A percentile compares a stretch with the other conserved stretches of the same genome.
Conservation (phyloP, 2,329 filamentous ascomycete species). For the Microsporum canis region DNA sequence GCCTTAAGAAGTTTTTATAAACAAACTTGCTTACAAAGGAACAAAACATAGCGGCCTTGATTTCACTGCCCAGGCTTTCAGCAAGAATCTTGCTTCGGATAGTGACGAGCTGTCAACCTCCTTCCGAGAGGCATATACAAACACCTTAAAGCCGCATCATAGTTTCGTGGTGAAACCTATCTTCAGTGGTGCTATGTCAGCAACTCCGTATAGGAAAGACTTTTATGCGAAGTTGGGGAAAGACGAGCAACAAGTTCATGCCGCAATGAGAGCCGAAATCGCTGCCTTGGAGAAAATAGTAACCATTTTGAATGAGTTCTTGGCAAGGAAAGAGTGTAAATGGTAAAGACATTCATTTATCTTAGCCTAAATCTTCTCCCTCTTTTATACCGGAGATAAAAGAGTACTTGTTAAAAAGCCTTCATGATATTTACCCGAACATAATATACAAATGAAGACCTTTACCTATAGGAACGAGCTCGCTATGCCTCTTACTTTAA, state of each 20-base stretch:
- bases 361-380: not conserved
- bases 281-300: constrained; percentile 67
- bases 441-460: not conserved
- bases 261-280: constrained; percentile 60
- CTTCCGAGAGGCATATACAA: constrained; percentile 74
- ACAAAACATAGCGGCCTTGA: constrained; percentile 60
- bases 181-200: constrained; percentile 86
- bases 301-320: constrained; percentile 58
- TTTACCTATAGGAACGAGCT: too few species aligned
- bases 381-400: not conserved
- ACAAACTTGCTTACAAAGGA: not conserved
- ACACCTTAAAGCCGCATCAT: constrained; percentile 86
- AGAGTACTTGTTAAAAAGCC: not conserved
- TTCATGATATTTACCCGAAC: not conserved
- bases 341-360: constrained; percentile 15
- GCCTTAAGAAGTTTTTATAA: not conserved
- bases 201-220: constrained; percentile 83
- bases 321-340: constrained; percentile 43
- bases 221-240: constrained; percentile 75
- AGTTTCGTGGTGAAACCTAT: constrained; percentile 79
- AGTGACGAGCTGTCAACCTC: constrained; percentile 68
- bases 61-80: constrained; percentile 79
- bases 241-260: constrained; percentile 44
- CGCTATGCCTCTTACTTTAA: too few species aligned
- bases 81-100: constrained; percentile 56